Base-by-base conservation (phyloP, 176 grass and related monocot species). In the Avena sativa region DNA sequence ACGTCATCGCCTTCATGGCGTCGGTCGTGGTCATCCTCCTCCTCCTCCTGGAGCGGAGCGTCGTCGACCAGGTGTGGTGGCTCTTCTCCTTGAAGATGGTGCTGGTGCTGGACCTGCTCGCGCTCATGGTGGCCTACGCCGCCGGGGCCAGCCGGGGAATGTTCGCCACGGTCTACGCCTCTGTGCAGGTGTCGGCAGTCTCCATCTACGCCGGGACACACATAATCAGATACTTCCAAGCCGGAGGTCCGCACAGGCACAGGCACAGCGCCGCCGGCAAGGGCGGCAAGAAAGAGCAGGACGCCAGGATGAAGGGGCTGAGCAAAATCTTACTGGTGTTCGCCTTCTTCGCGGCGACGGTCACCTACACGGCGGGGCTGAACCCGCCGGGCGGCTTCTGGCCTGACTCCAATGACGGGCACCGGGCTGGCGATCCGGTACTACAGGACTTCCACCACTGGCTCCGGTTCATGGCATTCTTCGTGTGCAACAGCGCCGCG, bases 341-440 rank as follows among this genome's bases (percentile, higher is more conserved):
- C 36, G 17, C 68, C 3, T 9, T 61, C 32, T 79, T 79, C 76
- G 55, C 34, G 55, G 20, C 55, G 12, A 61, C 76, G 9, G n/a
- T 79, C 36, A 40, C 57, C 36, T 79, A 79, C 78, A 12, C 13
- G 12, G 78, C 78, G 1, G 78, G n/a, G 12, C n/a, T 79, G 57
- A 62, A 46, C 78, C 57, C 78, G 38, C 78, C 78, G 0, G 78
- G 78, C 5, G 86, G 86, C 4, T 83, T 83, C 38, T 88, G 86
- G 86, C 67, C 17, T 6, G 17, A 65, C 4, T 16, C 49, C 57
- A 0, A 30, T 0, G 61, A 25, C 10, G 76, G 30, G 12, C 65
- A 74, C 52, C 40, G 25, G 25, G 51, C 78, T 0, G 78, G 86
- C 28, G 49, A 26, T 7, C 38, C 75, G 55, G 12, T 87, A 4